Evolutionary conservation across 306 rosid species (phyloP).

Genomic region (Castanea mollissima): DNA sequence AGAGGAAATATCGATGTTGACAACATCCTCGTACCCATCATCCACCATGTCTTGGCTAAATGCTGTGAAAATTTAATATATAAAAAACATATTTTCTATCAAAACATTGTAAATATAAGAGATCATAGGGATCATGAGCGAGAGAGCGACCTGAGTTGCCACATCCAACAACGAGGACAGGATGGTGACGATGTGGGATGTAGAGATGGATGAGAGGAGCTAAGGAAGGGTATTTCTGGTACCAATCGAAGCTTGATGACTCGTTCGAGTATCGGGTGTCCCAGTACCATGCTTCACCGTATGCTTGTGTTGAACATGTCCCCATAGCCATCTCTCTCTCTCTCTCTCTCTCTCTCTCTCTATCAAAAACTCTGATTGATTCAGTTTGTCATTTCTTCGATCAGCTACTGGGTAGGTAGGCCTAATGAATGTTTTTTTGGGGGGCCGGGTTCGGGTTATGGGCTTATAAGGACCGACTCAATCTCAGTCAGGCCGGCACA

Average conservation of each 20-base stretch:
- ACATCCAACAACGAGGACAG: conserved; percentile 71
- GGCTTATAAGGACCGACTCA: too few relatives aligned
- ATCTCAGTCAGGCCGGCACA: too few relatives aligned
- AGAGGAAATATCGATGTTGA: conserved; percentile 72
- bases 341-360: too few relatives aligned
- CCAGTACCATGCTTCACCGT: conserved; percentile 91
- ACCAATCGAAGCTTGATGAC: conserved; percentile 77
- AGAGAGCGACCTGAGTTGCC: conserved; percentile 65
- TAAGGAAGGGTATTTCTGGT: conserved; percentile 68
- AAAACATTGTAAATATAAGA: background rate
- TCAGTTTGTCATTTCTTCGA: too few relatives aligned
- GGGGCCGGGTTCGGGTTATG: too few relatives aligned
- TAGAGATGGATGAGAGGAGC: conserved; percentile 70
- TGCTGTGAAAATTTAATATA: conserved; percentile 29
- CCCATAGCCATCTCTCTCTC: conserved; percentile 24
- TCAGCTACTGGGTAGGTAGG: too few relatives aligned
- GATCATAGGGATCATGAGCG: background rate
- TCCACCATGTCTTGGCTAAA: conserved; percentile 77
- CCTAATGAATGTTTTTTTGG: too few relatives aligned
- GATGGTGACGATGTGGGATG: conserved; percentile 31
- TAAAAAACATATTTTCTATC: too few relatives aligned
- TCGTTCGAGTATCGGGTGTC: conserved; percentile 77
- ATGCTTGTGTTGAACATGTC: conserved; percentile 53
- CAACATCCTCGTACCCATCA: conserved; percentile 71
- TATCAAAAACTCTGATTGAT: too few relatives aligned